A percentile compares a stretch with the other conserved stretches of the same genome.
phyloP scores from a whole-genome alignment of 2,329 filamentous ascomycete species.

The Fusarium abutilonis region DNA sequence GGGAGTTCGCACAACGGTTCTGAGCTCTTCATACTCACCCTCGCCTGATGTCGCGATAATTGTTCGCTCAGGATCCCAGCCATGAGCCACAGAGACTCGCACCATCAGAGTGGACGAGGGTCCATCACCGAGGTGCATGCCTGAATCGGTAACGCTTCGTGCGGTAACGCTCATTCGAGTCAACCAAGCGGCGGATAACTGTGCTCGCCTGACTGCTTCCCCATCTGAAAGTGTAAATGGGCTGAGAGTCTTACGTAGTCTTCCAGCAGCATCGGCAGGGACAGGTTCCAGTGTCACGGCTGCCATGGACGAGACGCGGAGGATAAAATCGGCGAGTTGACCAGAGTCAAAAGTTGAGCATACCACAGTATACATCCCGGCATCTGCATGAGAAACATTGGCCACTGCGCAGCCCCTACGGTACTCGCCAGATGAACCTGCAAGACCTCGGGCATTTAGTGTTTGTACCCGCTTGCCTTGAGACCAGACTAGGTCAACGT shows the following conservation, averaged over 20 bases:
- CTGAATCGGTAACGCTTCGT: slow-evolving; percentile 45
- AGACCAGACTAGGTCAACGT: slow-evolving; percentile 86
- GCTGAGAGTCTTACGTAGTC: slow-evolving; percentile 69
- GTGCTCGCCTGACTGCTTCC: slow-evolving; percentile 53
- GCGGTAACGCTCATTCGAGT: slow-evolving; percentile 61
- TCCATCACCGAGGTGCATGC: slow-evolving; percentile 21
- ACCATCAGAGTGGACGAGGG: slow-evolving; percentile 64
- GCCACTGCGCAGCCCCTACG: slow-evolving; percentile 80
- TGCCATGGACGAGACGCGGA: slow-evolving; percentile 75
- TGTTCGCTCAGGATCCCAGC: slow-evolving; percentile 73
- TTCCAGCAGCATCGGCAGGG: slow-evolving; percentile 78
- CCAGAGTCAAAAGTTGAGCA: slow-evolving; percentile 90
- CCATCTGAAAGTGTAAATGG: slow-evolving; percentile 62
- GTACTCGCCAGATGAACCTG: slow-evolving; percentile 89
- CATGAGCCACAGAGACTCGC: slow-evolving; percentile 76
- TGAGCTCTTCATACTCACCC: slow-evolving; percentile 78
- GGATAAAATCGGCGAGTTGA: slow-evolving; percentile 76
- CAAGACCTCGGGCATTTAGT: slow-evolving; percentile 78
- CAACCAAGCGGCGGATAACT: slow-evolving; percentile 58
- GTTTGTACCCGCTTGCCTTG: slow-evolving; percentile 75
- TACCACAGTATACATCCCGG: slow-evolving; percentile 85
- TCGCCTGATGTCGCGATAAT: slow-evolving; percentile 73
- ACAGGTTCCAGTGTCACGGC: slow-evolving; percentile 68
- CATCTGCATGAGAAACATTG: slow-evolving; percentile 67
- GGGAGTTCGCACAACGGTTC: slow-evolving; percentile 72